Percentiles rank a stretch among this genome's conserved stretches.
phyloP scores from a whole-genome alignment of 2,329 filamentous ascomycete species.

The Parafenestella ontariensis region DNA sequence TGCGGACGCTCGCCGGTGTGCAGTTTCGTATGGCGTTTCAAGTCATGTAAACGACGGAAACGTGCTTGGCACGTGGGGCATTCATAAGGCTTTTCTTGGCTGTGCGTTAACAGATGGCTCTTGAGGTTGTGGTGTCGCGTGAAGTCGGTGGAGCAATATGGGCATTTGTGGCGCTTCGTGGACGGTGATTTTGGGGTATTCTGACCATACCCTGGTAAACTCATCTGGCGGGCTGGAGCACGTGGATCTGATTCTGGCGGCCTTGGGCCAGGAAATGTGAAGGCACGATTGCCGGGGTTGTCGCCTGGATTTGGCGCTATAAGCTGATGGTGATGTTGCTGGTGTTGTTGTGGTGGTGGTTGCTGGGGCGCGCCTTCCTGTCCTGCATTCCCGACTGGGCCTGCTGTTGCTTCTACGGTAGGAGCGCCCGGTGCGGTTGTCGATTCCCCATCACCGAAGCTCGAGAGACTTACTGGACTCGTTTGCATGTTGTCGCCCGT shows the following conservation, averaged over 20 bases:
- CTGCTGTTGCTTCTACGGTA: conserved; percentile 58
- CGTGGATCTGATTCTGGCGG: conserved; percentile 57
- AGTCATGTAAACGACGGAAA: conserved; percentile 89
- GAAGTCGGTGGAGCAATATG: conserved; percentile 95
- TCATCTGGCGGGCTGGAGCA: conserved; percentile 63
- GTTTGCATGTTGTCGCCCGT: conserved; percentile 57
- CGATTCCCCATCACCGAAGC: conserved; percentile 61
- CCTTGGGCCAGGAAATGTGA: conserved; percentile 69
- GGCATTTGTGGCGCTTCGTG: conserved; percentile 93
- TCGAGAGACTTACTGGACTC: conserved; percentile 61
- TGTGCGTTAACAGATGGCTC: conserved; percentile 95
- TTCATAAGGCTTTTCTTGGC: conserved; percentile 96
- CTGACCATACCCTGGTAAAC: conserved; percentile 64
- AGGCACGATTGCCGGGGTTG: conserved; percentile 59
- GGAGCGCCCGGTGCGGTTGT: conserved; percentile 56
- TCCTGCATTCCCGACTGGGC: conserved; percentile 52
- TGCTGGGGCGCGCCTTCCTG: conserved; percentile 48
- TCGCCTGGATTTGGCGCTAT: conserved; percentile 47
- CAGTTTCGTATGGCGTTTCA: conserved; percentile 95
- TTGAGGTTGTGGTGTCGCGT: conserved; percentile 97
- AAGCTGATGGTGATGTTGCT: conserved; percentile 40
- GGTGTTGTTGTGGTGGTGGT: conserved; percentile 17
- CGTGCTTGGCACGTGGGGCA: conserved; percentile 93
- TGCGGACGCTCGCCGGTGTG: conserved; percentile 97
- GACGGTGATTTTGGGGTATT: conserved; percentile 72